phyloP scores from a whole-genome alignment of 2,329 filamentous ascomycete genomes.

The Cladosporium oxysporum region DNA sequence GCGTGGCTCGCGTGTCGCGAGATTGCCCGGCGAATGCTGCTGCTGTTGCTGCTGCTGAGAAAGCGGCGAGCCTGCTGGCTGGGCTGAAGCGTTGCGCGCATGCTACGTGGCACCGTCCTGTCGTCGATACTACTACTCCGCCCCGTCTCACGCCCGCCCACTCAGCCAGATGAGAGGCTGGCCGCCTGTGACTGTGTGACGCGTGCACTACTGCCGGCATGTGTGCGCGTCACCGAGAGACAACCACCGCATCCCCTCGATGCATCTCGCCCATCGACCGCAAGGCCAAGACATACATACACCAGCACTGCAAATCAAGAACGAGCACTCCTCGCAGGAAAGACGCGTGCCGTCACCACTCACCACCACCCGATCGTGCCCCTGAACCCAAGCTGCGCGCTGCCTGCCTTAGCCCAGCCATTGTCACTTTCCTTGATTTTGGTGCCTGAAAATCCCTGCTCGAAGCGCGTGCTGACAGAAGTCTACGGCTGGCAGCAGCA shows the following conservation, averaged over 20 bases:
- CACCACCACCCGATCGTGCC: background rate
- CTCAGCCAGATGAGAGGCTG: background rate
- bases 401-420: conserved; percentile 16
- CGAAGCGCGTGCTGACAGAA: conserved; percentile 12
- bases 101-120: conserved; percentile 10
- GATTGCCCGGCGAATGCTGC: background rate
- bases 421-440: conserved; percentile 17
- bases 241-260: background rate
- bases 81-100: conserved; percentile 1
- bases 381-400: conserved; percentile 14
- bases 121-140: background rate
- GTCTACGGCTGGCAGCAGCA: background rate
- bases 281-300: background rate
- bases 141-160: background rate
- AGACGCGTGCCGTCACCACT: background rate
- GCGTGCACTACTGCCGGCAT: background rate
- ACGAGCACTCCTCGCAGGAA: background rate
- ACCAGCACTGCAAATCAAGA: background rate
- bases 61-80: background rate
- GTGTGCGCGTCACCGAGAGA: conserved; percentile 9
- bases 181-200: conserved; percentile 5
- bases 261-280: background rate
- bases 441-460: conserved; percentile 18
- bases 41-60: background rate
- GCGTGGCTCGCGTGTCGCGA: conserved; percentile 11